Conservation (phyloP, 805 yeast genomes). For the Ogataea dorogensis region DNA sequence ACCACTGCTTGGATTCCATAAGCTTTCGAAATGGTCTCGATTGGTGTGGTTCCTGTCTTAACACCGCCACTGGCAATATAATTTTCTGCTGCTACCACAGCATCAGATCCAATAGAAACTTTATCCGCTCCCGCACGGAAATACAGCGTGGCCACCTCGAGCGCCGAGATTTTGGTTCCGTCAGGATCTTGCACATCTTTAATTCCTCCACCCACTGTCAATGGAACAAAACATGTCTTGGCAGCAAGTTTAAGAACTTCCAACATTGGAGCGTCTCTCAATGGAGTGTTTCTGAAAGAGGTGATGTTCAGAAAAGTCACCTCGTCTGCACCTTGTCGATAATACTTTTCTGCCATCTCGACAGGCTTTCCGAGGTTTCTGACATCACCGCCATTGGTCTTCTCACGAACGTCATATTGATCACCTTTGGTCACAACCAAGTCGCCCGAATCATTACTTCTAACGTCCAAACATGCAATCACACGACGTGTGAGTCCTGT, state of each 20-base stretch:
- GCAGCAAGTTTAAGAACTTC: slow-evolving; percentile 83
- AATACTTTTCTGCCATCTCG: slow-evolving; percentile 85
- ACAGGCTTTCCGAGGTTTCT: slow-evolving; percentile 97
- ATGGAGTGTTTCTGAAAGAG: slow-evolving; percentile 91
- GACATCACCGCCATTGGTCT: slow-evolving; percentile 56
- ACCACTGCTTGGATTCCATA: slow-evolving; percentile 98
- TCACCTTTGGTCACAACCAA: slow-evolving; percentile 98
- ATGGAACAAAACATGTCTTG: slow-evolving; percentile 89
- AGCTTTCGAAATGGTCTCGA: slow-evolving; percentile 87
- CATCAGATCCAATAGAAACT: slow-evolving; percentile 97
- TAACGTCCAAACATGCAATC: slow-evolving; percentile 96
- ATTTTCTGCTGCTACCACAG: slow-evolving; percentile 86
- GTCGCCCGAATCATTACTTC: slow-evolving; percentile 92
- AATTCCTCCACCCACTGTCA: slow-evolving; percentile 98
- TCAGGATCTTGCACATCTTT: slow-evolving; percentile 86
- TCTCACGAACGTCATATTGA: slow-evolving; percentile 95
- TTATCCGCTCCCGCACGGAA: slow-evolving; percentile 98
- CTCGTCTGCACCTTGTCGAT: slow-evolving; percentile 95
- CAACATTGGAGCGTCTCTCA: slow-evolving; percentile 92
- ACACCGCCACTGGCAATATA: slow-evolving; percentile 58
- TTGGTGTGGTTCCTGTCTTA: slow-evolving; percentile 78
- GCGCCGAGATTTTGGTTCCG: slow-evolving; percentile 76
- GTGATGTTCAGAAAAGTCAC: slow-evolving; percentile 93
- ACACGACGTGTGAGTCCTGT: slow-evolving; percentile 83
- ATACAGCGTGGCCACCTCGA: slow-evolving; percentile 86